Evolutionary conservation across 2,329 filamentous ascomycete species (phyloP).

Genomic region (Diplodia scrobiculata): DNA sequence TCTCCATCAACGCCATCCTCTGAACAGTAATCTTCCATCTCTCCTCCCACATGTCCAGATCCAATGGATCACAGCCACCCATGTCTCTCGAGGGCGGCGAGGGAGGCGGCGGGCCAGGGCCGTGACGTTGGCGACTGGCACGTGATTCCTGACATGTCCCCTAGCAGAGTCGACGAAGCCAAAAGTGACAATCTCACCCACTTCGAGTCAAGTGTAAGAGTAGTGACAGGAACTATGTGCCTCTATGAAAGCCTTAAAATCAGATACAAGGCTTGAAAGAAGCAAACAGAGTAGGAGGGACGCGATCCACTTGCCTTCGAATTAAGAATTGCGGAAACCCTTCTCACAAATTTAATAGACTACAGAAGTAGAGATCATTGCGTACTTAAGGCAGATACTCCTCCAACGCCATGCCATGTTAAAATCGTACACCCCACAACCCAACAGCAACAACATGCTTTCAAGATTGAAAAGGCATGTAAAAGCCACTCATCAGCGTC

Average conservation of each 20-base stretch:
- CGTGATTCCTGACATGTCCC: too few relatives aligned
- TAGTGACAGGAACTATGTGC: neutral
- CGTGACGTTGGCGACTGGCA: too few relatives aligned
- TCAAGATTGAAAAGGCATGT: neutral
- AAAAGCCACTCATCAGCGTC: neutral
- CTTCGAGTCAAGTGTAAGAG: neutral
- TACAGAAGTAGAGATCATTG: neutral
- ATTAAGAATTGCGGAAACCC: neutral
- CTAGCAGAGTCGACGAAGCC: too few relatives aligned
- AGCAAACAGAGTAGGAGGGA: neutral
- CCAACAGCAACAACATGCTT: neutral
- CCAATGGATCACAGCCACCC: too few relatives aligned
- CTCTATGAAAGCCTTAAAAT: neutral
- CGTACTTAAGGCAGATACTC: neutral
- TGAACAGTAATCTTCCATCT: too few relatives aligned
- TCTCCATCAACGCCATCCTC: too few relatives aligned
- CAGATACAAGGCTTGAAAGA: neutral
- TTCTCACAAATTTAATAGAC: neutral
- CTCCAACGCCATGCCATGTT: slow-evolving; percentile 3
- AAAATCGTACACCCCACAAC: neutral
- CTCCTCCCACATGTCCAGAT: too few relatives aligned
- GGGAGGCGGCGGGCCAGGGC: too few relatives aligned
- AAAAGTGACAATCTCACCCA: too few relatives aligned
- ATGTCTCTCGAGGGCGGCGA: too few relatives aligned
- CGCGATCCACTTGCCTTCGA: neutral